Percentiles rank a stretch among this genome's conserved stretches.
These are phyloP conservation scores for Wallacemonas sp. DNA, from an alignment of 208 protist genomes.

Conservation along the genomic window DNA sequence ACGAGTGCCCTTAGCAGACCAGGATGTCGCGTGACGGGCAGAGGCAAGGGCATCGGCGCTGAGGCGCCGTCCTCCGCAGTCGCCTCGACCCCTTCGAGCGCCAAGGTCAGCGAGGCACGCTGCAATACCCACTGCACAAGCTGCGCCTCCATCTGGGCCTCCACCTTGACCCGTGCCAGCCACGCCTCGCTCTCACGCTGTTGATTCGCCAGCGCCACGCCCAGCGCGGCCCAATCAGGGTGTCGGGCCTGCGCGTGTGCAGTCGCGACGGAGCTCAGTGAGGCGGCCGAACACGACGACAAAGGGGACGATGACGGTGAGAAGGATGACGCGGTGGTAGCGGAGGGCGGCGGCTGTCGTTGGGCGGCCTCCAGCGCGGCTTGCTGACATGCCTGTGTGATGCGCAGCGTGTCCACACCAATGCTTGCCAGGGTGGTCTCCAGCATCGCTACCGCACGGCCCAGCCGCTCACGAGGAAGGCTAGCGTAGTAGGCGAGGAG, in stretches of 20 bases:
- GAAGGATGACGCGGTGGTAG: not conserved
- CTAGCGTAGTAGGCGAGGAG: slow-evolving; percentile 28
- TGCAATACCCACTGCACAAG: slow-evolving; percentile 64
- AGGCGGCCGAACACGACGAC: not conserved
- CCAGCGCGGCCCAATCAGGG: not conserved
- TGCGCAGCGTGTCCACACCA: slow-evolving; percentile 23
- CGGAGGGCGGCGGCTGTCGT: not conserved
- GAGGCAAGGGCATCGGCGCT: slow-evolving; percentile 14
- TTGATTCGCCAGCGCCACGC: slow-evolving; percentile 32
- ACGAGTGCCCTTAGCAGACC: slow-evolving; percentile 34
- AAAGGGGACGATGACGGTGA: not conserved
- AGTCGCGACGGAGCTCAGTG: not conserved
- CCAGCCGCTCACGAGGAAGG: not conserved
- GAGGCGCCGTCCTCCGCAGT: not conserved
- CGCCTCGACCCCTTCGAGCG: not conserved
- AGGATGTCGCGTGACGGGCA: slow-evolving; percentile 31
- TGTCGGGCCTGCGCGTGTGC: not conserved
- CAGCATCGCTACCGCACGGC: slow-evolving; percentile 17
- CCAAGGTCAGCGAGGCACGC: slow-evolving; percentile 22
- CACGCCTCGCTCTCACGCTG: slow-evolving; percentile 42
- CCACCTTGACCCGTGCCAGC: slow-evolving; percentile 30
- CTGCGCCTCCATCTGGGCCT: slow-evolving; percentile 41
- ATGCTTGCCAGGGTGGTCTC: slow-evolving; percentile 19
- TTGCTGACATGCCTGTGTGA: slow-evolving; percentile 24
- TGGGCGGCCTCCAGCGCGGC: slow-evolving; percentile 28